Evolutionary conservation across 805 yeast genomes (phyloP).

Genomic region (Candida rishiriensis): DNA sequence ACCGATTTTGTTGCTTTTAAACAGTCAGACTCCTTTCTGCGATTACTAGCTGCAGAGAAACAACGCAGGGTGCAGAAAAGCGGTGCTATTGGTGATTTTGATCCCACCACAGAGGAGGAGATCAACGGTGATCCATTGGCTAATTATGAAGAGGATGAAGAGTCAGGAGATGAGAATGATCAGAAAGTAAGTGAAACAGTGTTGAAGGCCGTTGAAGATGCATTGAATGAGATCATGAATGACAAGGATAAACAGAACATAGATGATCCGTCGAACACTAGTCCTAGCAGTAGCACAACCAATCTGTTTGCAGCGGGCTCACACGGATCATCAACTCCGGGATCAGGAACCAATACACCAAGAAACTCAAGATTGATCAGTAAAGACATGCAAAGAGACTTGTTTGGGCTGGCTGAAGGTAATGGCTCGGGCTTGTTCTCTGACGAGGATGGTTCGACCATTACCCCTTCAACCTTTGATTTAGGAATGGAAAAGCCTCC

Average conservation of each 20-base stretch:
- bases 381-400: slow-evolving; percentile 28
- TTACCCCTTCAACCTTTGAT: slow-evolving; percentile 1
- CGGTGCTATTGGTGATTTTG: slow-evolving; percentile 1
- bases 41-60: slow-evolving; percentile 43
- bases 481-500: too few species aligned
- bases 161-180: slow-evolving; percentile 31
- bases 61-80: slow-evolving; percentile 1
- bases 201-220: slow-evolving; percentile 62
- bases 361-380: slow-evolving; percentile 23
- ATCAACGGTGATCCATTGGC: slow-evolving; percentile 31
- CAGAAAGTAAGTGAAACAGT: slow-evolving; percentile 39
- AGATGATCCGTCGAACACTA: neutral
- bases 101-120: slow-evolving; percentile 16
- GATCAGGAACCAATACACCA: slow-evolving; percentile 13
- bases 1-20: slow-evolving; percentile 58
- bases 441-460: slow-evolving; percentile 23
- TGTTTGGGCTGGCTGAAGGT: slow-evolving; percentile 25
- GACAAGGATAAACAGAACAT: slow-evolving; percentile 8
- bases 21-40: slow-evolving; percentile 49
- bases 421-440: slow-evolving; percentile 18
- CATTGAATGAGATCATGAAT: slow-evolving; percentile 55
- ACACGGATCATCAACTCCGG: slow-evolving; percentile 1
- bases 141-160: slow-evolving; percentile 25
- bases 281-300: neutral
- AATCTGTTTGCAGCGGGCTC: slow-evolving; percentile 3